Base-by-base conservation (phyloP, 257 asterid genomes). In the Penstemon barbatus region DNA sequence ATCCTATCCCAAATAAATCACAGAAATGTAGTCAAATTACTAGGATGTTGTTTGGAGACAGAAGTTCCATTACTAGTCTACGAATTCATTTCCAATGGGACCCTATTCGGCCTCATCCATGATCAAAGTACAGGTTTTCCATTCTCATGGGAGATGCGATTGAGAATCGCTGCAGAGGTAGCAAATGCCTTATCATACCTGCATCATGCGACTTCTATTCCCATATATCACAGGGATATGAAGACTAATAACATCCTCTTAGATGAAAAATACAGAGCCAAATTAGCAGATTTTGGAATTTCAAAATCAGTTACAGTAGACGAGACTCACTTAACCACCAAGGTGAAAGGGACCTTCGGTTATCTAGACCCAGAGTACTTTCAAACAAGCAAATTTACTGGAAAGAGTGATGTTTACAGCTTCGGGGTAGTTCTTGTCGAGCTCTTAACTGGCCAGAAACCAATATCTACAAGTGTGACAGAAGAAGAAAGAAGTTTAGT, bases 361-460 rank as follows among this genome's bases (percentile, higher is more conserved):
- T 63, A 63, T 8, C 15, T 63, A 36, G 68, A 63, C 54, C 68
- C 68, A 3, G 68, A 63, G 12, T 63, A 63, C 54, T 63, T 63
- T 36, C 68, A 63, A 46, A 46, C 57, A 3, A 13, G 68, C 45
- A 63, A 46, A 45, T 63, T 63, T 15, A 63, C 68, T 0, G 68
- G 36, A 33, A 63, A 63, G 57, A 63, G 68, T 19, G 68, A 63
- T 8, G 68, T 63, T 45, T 63, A 63, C 10, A 63, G 68, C 54
- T 63, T 63, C 4, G 68, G 68, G 45, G 57, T 63, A 9, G 37
- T 63, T 38, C 68, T 63, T 63, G 57, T 46, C 45, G 68, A 63
- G 42, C 68, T 63, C 44, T 46, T 63, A 45, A 45, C 68, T 18
- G 68, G 68, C 15, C 33, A 63, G 39, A 63, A 63, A 51, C 68